Evolutionary conservation across 2,329 filamentous ascomycete species (phyloP).

Genomic region (Ophidiomyces ophidiicola): DNA sequence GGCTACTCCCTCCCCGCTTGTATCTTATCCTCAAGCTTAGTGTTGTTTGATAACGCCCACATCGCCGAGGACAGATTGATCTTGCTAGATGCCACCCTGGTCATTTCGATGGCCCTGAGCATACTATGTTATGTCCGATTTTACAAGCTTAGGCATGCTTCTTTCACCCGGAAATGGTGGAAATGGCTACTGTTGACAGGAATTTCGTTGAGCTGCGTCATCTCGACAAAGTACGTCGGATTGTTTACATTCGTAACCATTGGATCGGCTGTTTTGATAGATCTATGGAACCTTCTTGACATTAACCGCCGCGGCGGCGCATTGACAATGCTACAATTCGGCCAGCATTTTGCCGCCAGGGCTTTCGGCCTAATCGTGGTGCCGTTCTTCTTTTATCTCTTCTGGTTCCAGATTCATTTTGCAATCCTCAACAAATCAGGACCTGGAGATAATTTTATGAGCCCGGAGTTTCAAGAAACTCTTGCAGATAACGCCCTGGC

Average conservation of each 20-base stretch:
- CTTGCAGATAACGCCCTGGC: conserved; percentile 90
- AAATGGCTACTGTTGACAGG: conserved; percentile 96
- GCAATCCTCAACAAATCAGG: conserved; percentile 76
- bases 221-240: conserved; percentile 96
- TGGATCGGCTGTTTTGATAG: conserved; percentile 82
- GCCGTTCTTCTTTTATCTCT: conserved; percentile 94
- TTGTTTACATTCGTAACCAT: conserved; percentile 95
- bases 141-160: conserved; percentile 82
- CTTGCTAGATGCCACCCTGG: conserved; percentile 82
- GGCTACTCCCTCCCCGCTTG: conserved; percentile 92
- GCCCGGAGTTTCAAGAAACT: conserved; percentile 93
- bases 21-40: conserved; percentile 67
- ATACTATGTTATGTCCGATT: conserved; percentile 91
- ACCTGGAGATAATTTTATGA: conserved; percentile 97
- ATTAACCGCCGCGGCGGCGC: conserved; percentile 72
- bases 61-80: conserved; percentile 94
- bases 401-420: conserved; percentile 99
- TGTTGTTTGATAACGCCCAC: conserved; percentile 95
- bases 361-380: conserved; percentile 76
- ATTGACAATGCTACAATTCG: conserved; percentile 66
- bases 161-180: conserved; percentile 97
- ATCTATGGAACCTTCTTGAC: conserved; percentile 88
- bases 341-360: conserved; percentile 80
- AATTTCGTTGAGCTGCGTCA: conserved; percentile 89
- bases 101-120: conserved; percentile 92